Base-by-base conservation (phyloP, 1,284 basidiomycete genomes). In the Apiotrichum gamsii region DNA sequence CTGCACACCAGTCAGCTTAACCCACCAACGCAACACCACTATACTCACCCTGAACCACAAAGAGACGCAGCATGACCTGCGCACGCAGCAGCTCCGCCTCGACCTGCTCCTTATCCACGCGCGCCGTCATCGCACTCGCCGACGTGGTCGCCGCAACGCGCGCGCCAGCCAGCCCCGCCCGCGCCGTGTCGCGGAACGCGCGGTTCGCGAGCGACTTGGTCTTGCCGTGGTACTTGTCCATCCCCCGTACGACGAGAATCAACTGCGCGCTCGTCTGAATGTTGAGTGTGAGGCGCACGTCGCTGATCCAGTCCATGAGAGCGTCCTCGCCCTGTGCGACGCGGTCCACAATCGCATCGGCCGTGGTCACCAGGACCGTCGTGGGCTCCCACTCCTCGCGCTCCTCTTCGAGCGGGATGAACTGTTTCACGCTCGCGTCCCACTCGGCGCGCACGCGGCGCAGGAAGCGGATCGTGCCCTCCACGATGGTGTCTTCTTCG, bases 351-450 rank as follows among this genome's bases (percentile, higher is more conserved):
- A 72, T 38, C 13, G 64, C 64, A 21, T 68, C 62, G 5, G 68
- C 72, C 0, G 58, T 55, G 8, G 66, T 43, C 14, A 72, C 47
- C 8, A 74, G 23, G 19, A 72, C 33, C 6, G 62, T 47, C 1
- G 62, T 65, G 1, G 47, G 39, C 31, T 73, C 56, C 83, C 81
- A 67, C 39, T 66, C 55, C 57, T 62, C 61, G 1, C 54, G 49
- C 16, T 62, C 52, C 4, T 48, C 20, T 4, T 57, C 57, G 2
- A 74, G 53, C 1, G 67, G 65, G 5, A 61, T 50, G 39, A 60
- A 74, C 1, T 56, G 57, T 40, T 67, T 67, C 8, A 34, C 47
- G 1, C 9, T 23, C 0, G 30, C 8, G 41, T 69, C 61, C 56
- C 63, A 74, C 18, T 51, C 41, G 1, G 67, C 63, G 14, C 57